Evolutionary conservation across 495 filamentous ascomycete species (phyloP), one percentile per base, ranked within the genome.

Genomic region (Apiosordaria backusii): DNA sequence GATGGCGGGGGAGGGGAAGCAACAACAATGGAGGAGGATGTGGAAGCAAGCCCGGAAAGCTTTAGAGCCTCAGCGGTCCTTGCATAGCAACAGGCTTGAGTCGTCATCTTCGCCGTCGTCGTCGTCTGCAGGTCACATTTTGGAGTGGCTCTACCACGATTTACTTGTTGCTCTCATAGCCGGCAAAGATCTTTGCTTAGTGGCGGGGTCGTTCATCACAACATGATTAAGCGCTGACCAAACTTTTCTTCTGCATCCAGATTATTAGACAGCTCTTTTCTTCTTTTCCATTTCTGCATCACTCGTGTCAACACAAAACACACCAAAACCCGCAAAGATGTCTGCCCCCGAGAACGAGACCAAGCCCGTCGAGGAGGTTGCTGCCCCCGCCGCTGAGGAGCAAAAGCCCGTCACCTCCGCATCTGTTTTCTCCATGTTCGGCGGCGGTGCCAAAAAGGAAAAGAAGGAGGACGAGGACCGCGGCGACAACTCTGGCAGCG

Each of bases 391-490:
- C 50, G 50, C 65, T 19, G 60, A 65, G 66, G 68, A 70, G 18
- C 63, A 64, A 7, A 68, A 74, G 65, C 68, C 80, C 63, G 72
- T 79, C 45, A 80, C 81, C 60, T 73, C 76, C 3, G 78, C 79
- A 7, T 78, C 80, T 15, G 89, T 99, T 61, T 99, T 97, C 83
- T 90, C 90, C 76, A 99, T 99, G 95, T 99, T 99, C 77, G 95
- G 95, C 66, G 93, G 93, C 63, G 91, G 92, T 61, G 93, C 91
- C 77, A 96, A 93, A 86, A 85, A 85, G 73, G 89, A 92, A 76
- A 91, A 91, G 77, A 81, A 87, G 66, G 91, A 89, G 40, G 86
- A 84, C 27, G 87, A 86, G 67, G 86, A 88, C 65, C 84, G 85
- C 71, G 85, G 88, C 67, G 92, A 97, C 77, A 87, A 86, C 72